phyloP scores from a whole-genome alignment of 352 stramenopile species.

The Phytophthora podocarpi region DNA sequence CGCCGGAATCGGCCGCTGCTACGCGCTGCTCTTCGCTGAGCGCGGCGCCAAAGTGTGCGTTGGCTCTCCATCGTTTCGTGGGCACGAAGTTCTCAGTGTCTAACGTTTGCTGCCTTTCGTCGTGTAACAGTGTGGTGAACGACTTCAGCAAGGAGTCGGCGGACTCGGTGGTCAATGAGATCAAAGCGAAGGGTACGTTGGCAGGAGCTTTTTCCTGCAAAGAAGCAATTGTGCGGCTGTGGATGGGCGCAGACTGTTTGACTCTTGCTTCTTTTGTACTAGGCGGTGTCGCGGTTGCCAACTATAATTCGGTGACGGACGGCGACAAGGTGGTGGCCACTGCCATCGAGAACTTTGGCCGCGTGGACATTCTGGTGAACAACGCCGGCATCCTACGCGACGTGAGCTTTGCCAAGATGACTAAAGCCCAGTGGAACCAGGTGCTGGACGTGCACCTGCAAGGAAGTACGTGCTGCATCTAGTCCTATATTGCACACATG shows the following conservation, averaged over 20 bases:
- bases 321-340: constrained; percentile 82
- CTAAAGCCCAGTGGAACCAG: constrained; percentile 86
- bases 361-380: constrained; percentile 89
- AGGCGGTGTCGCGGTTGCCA: constrained; percentile 72
- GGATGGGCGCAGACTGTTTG: constrained; percentile 3
- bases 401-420: constrained; percentile 91
- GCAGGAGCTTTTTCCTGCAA: background rate
- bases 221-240: background rate
- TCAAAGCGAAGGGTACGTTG: constrained; percentile 65
- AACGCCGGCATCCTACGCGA: constrained; percentile 96
- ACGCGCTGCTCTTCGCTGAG: constrained; percentile 74
- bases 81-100: background rate
- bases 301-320: constrained; percentile 89
- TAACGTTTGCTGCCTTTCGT: background rate
- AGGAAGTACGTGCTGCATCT: constrained; percentile 48
- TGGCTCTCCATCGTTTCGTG: background rate
- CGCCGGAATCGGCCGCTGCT: constrained; percentile 73
- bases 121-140: constrained; percentile 66
- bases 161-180: constrained; percentile 79
- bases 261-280: background rate
- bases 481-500: background rate
- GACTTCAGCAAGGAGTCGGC: constrained; percentile 70
- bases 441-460: constrained; percentile 87
- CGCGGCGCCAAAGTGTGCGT: constrained; percentile 86
- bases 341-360: constrained; percentile 70